Conservation (phyloP, 2,329 filamentous ascomycete species). For the Cercospora brassicicola region DNA sequence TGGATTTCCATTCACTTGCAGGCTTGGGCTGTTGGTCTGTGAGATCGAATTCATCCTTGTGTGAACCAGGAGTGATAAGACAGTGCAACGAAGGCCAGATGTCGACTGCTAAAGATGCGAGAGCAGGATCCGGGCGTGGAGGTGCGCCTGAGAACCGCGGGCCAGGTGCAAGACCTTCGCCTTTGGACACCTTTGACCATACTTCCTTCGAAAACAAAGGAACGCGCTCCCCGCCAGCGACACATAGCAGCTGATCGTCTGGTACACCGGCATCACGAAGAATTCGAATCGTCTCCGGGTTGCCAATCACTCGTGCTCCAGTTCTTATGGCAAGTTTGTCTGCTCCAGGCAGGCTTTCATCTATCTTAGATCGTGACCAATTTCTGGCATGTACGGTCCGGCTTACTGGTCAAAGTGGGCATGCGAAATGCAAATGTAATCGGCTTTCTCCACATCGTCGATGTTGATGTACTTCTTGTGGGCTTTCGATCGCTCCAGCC, state of each 20-base stretch:
- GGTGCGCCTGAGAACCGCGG: neutral
- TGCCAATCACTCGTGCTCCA: neutral
- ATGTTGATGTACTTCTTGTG: constrained; percentile 9
- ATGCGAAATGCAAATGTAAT: constrained; percentile 21
- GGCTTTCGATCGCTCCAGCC: constrained; percentile 12
- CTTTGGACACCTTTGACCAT: neutral
- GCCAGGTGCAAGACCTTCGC: neutral
- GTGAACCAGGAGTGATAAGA: neutral
- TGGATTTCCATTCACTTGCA: neutral
- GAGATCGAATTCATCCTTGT: neutral
- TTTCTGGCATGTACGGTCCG: neutral
- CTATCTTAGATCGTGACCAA: neutral
- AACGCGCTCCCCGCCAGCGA: neutral
- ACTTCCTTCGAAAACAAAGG: neutral
- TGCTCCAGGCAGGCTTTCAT: neutral
- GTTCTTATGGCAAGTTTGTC: neutral
- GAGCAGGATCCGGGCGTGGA: neutral
- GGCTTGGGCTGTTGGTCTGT: neutral
- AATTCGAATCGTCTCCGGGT: neutral
- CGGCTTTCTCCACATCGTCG: constrained; percentile 1
- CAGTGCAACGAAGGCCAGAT: constrained; percentile 3
- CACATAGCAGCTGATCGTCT: neutral
- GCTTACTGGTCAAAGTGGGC: constrained; percentile 18
- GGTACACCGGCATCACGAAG: neutral
- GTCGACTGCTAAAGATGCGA: neutral